Percentiles rank a stretch among this genome's conserved stretches.
Conservation (phyloP, 306 rosid genomes). For the Cicer pinnatifidum region DNA sequence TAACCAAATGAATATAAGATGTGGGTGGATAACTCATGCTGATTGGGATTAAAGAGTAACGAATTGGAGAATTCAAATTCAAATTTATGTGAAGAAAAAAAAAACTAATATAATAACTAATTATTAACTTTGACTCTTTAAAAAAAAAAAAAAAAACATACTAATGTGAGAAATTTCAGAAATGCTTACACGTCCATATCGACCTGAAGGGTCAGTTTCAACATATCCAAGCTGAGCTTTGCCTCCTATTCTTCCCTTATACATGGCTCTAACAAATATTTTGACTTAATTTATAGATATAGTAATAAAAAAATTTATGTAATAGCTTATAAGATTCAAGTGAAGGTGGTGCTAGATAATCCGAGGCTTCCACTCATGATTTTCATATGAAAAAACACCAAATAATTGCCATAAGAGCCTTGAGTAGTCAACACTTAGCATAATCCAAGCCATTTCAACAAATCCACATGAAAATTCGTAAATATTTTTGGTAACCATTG, state of each 20-base stretch:
- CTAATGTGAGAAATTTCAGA: conserved; percentile 8
- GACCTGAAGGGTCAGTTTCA: conserved; percentile 87
- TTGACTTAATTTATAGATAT: conserved; percentile 14
- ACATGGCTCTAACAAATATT: conserved; percentile 44
- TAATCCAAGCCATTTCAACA: conserved; percentile 75
- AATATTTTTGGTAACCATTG: conserved; percentile 67
- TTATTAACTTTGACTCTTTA: background rate
- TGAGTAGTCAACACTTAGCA: conserved; percentile 76
- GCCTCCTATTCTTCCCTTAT: conserved; percentile 54
- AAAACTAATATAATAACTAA: no score
- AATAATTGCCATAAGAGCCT: conserved; percentile 73
- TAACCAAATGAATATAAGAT: no score
- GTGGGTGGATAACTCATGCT: no score
- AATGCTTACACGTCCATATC: conserved; percentile 86
- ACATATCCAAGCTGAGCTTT: conserved; percentile 58
- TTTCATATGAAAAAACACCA: conserved; percentile 75
- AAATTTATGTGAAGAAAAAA: no score
- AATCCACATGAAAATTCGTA: conserved; percentile 59
- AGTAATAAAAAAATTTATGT: conserved; percentile 15
- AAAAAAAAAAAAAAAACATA: background rate
- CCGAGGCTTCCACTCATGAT: conserved; percentile 87
- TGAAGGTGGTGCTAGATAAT: conserved; percentile 60
- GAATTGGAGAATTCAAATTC: no score
- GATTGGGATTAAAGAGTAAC: no score
- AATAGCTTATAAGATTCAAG: conserved; percentile 14